Percentiles rank a stretch among this genome's conserved stretches.
phyloP scores from a whole-genome alignment of 192 early-diverging fungal genomes.

The Linderina pennispora region DNA sequence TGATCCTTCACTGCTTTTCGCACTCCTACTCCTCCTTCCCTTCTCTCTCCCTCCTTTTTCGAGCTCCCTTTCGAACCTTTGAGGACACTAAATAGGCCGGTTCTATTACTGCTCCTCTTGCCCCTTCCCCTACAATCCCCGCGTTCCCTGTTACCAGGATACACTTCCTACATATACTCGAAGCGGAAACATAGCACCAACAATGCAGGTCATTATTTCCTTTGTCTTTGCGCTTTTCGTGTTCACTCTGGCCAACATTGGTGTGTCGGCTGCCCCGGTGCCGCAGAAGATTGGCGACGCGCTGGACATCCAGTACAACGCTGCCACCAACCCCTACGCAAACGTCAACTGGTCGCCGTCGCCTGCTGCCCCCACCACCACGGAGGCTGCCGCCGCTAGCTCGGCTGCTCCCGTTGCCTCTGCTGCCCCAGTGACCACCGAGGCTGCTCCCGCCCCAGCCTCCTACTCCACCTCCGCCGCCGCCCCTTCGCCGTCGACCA shows the following conservation, averaged over 20 bases:
- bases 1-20: no score
- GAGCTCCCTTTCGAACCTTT: not conserved
- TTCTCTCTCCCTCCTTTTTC: not conserved
- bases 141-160: not conserved
- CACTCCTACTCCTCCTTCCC: not conserved
- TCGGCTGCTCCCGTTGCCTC: not conserved
- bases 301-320: constrained; percentile 2
- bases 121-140: not conserved
- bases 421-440: not conserved
- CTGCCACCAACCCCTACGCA: not conserved
- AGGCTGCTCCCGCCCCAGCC: not conserved
- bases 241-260: not conserved
- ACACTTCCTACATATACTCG: not conserved
- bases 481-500: not conserved
- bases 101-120: constrained; percentile 3
- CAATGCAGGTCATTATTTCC: constrained; percentile 12
- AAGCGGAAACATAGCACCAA: not conserved
- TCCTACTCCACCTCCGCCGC: not conserved
- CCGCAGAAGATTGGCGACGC: constrained; percentile 11
- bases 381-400: not conserved
- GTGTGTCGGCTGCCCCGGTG: constrained; percentile 10
- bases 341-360: not conserved
- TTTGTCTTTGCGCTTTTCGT: constrained; percentile 7
- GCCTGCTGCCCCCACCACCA: not conserved
- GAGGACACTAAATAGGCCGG: constrained; percentile 2